Evolutionary conservation across 345 rosid species (phyloP), one percentile per base, ranked within the genome.

Genomic region (Ceriops tagal): DNA sequence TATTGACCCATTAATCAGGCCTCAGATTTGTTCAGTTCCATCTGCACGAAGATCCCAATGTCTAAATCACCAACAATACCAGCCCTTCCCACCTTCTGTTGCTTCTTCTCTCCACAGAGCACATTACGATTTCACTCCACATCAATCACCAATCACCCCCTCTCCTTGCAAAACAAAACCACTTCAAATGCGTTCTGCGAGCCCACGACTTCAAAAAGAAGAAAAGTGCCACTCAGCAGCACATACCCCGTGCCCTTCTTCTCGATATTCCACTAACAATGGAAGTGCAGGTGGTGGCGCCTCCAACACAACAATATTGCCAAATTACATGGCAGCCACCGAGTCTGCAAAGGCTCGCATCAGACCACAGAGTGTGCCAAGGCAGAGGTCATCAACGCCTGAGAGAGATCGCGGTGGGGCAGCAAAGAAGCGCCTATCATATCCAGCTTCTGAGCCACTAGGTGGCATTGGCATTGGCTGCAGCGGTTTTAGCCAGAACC

Each of bases 341-440:
- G 70, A 71, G 46, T 72, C 80, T 15, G 71, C 71, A 24, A 77
- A 72, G 73, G 80, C 80, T 27, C 30, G 71, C 53, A 55, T 64
- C 4, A 62, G 73, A 60, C 80, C 97, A 8, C 92, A 89, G 70
- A 91, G 96, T 65, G 83, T 89, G 0, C 92, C 95, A 0, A 83
- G 88, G 71, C 89, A 85, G 77, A 84, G 95, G 73, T 85, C 92
- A 0, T 77, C 82, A 0, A 81, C 86, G 1, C 89, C 87, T 0
- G 84, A 75, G 67, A 79, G 82, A 20, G 49, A 43, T 11, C 49
- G 49, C 4, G 49, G 49, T 43, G 49, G 49, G 49, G 49, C 49
- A 13, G 96, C 81, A 0, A 89, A 82, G 86, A 93, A 91, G 62
- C 84, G 97, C 31, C 74, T 93, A 30, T 86, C 77, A 8, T 93